These are phyloP conservation scores for Phytopythium oedochilum DNA, from an alignment of 352 stramenopile species.

Conservation along the genomic window DNA sequence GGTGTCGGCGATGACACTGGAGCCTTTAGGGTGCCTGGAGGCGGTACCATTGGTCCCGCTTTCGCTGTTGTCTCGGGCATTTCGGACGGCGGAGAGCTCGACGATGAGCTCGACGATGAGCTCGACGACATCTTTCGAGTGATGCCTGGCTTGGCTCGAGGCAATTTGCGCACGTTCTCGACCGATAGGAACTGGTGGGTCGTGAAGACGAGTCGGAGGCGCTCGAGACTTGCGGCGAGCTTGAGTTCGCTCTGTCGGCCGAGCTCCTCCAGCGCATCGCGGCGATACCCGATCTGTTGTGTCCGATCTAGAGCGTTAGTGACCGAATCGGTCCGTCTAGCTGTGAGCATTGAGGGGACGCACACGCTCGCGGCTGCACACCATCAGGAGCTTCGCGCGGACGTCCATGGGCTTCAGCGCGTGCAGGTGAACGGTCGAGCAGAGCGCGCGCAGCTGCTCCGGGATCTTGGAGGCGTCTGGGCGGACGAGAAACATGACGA, in stretches of 20 bases:
- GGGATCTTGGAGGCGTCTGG: slow-evolving; percentile 53
- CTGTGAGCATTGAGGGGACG: neutral
- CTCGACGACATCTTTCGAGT: neutral
- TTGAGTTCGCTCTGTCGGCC: slow-evolving; percentile 24
- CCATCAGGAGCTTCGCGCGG: slow-evolving; percentile 43
- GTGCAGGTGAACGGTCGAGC: slow-evolving; percentile 33
- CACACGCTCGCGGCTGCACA: slow-evolving; percentile 47
- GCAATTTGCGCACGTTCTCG: slow-evolving; percentile 44
- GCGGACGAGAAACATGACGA: slow-evolving; percentile 43
- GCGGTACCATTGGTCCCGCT: neutral
- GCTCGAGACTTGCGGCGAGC: slow-evolving; percentile 32
- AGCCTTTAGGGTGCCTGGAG: neutral
- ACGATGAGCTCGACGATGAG: neutral
- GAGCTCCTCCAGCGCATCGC: slow-evolving; percentile 50
- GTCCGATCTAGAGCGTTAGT: neutral
- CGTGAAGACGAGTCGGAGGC: slow-evolving; percentile 44
- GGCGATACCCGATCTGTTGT: slow-evolving; percentile 55
- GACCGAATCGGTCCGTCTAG: neutral
- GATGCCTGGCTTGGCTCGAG: neutral
- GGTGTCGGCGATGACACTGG: neutral
- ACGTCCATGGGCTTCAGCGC: slow-evolving; percentile 35
- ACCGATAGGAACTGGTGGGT: slow-evolving; percentile 46
- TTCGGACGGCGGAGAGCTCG: neutral
- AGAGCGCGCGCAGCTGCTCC: slow-evolving; percentile 49
- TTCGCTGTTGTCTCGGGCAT: neutral